phyloP scores from a whole-genome alignment of 2,329 filamentous ascomycete genomes.

The Arthrobotrys sphaeroides region DNA sequence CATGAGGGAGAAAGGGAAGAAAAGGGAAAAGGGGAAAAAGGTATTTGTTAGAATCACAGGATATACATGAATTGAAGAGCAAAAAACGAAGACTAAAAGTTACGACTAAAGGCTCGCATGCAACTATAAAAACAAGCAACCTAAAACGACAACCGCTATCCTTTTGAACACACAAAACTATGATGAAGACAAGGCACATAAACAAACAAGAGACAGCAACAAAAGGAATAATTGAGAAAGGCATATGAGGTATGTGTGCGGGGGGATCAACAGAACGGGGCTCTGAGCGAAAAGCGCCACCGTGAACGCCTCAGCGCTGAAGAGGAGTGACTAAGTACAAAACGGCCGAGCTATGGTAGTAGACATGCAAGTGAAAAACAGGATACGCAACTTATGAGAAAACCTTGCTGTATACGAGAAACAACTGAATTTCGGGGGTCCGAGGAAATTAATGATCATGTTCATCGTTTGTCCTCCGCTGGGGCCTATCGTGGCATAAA shows the following conservation, averaged over 20 bases:
- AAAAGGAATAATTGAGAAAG: neutral
- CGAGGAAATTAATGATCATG: neutral
- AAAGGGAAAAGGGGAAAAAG: conserved; percentile 4
- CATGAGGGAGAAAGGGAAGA: neutral
- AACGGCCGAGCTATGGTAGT: conserved; percentile 13
- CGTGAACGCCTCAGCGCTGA: neutral
- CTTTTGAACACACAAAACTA: conserved; percentile 24
- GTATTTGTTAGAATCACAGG: conserved; percentile 30
- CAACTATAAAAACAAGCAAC: conserved; percentile 19
- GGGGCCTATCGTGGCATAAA: neutral
- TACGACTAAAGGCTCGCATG: conserved; percentile 17
- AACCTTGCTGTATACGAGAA: conserved; percentile 8
- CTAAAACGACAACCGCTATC: conserved; percentile 36
- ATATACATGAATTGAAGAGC: conserved; percentile 34
- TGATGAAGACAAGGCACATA: neutral
- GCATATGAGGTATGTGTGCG: neutral
- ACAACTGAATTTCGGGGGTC: neutral
- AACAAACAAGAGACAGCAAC: conserved; percentile 17
- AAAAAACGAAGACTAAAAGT: conserved; percentile 9
- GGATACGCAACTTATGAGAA: conserved; percentile 19
- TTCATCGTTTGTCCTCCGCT: conserved; percentile 1
- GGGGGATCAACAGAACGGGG: neutral
- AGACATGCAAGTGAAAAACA: conserved; percentile 1
- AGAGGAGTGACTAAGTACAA: conserved; percentile 1
- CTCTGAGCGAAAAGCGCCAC: neutral